Percentiles rank a stretch among this genome's conserved stretches.
Evolutionary conservation across 495 filamentous ascomycete genomes (phyloP).

Genomic region (Tuber umbilicatum): DNA sequence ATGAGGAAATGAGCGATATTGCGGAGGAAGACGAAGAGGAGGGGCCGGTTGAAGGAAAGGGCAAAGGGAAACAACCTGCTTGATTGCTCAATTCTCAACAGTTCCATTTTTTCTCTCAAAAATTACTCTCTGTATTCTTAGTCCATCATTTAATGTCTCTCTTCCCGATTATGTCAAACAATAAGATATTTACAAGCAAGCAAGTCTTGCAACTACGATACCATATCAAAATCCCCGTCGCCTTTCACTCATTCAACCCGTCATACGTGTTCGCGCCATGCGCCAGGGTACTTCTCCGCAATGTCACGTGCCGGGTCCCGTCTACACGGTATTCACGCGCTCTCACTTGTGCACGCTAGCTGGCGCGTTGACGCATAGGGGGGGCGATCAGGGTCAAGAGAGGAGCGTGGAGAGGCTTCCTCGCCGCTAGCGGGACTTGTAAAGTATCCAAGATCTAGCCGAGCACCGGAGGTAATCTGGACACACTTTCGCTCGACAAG

Average conservation of each 20-base stretch:
- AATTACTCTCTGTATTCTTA: not conserved
- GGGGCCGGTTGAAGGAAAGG: constrained; percentile 20
- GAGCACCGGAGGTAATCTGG: no score
- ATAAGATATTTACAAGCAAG: not conserved
- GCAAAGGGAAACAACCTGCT: constrained; percentile 37
- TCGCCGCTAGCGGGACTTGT: not conserved
- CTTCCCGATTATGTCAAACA: not conserved
- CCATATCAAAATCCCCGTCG: not conserved
- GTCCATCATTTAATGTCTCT: not conserved
- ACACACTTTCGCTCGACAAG: not conserved
- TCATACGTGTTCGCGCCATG: not conserved
- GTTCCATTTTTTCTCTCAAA: not conserved
- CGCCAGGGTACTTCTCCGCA: not conserved
- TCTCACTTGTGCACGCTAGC: not conserved
- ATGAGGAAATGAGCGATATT: constrained; percentile 48
- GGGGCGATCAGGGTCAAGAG: no score
- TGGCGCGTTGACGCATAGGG: no score
- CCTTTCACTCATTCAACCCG: not conserved
- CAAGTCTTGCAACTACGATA: not conserved
- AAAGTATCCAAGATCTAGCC: no score
- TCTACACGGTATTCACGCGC: not conserved
- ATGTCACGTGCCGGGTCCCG: not conserved
- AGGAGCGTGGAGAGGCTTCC: no score
- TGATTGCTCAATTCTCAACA: constrained; percentile 10
- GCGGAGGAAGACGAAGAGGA: constrained; percentile 28